These are phyloP conservation scores for Graphiopsis chlorocephala DNA, from an alignment of 2,329 filamentous ascomycete genomes.

Conservation along the genomic window DNA sequence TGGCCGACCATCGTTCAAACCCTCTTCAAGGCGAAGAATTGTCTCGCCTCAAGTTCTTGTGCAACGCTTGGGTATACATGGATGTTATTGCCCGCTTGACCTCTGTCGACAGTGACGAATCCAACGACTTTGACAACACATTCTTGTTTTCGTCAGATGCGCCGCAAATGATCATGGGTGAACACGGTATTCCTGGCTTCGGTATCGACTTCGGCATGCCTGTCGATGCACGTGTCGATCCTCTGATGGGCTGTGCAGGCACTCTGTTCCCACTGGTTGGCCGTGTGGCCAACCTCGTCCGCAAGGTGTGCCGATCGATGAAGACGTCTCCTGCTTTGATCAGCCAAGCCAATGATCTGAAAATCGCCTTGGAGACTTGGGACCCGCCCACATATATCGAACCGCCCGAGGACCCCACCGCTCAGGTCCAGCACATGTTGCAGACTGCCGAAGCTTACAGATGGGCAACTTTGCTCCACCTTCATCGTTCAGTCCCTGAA, in stretches of 20 bases:
- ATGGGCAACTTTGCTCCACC: slow-evolving; percentile 63
- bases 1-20: slow-evolving; percentile 46
- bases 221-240: slow-evolving; percentile 60
- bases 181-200: slow-evolving; percentile 28
- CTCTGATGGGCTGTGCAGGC: slow-evolving; percentile 66
- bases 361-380: slow-evolving; percentile 61
- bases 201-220: slow-evolving; percentile 38
- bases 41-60: slow-evolving; percentile 61
- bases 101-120: slow-evolving; percentile 57
- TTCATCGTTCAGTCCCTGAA: slow-evolving; percentile 67
- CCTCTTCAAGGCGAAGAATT: slow-evolving; percentile 48
- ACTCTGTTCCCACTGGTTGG: slow-evolving; percentile 68
- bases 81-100: slow-evolving; percentile 69
- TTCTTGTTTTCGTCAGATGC: slow-evolving; percentile 39
- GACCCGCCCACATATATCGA: slow-evolving; percentile 57
- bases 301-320: slow-evolving; percentile 55
- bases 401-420: slow-evolving; percentile 61
- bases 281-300: slow-evolving; percentile 63
- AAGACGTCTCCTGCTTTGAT: slow-evolving; percentile 62
- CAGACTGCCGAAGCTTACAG: slow-evolving; percentile 67
- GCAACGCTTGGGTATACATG: slow-evolving; percentile 72
- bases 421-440: slow-evolving; percentile 61
- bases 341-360: slow-evolving; percentile 60
- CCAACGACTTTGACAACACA: slow-evolving; percentile 53
- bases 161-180: slow-evolving; percentile 31